Base-by-base conservation (phyloP, 148 eudicot species). In the Rheum nobile region DNA sequence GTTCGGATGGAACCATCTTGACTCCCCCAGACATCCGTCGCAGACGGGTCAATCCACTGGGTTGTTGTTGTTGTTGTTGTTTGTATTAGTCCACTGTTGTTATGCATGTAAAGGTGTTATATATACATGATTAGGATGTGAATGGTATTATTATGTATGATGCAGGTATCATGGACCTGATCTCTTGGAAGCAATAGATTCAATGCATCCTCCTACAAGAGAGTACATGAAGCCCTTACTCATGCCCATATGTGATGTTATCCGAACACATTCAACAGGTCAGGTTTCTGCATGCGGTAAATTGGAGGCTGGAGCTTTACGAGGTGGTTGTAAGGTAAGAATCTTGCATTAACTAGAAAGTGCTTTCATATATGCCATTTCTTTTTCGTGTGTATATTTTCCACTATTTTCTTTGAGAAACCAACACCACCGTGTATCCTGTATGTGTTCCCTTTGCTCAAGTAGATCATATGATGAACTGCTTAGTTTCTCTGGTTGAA, bases 201-300 rank as follows among this genome's bases (percentile, higher is more conserved):
- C 85, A 26, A 82, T 95, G 39, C 80, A 55, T 29, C 89, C 93
- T 75, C 98, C 98, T 71, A 79, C 77, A 28, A 87, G 98, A 82
- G 96, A 95, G 75, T 87, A 88, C 77, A 87, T 87, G 52, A 90
- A 91, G 81, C 98, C 97, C 59, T 75, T 90, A 65, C 41, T 87
- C 75, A 87, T 95, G 90, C 98, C 98, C 50, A 86, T 95, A 74
- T 90, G 96, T 82, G 98, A 95, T 85, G 85, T 95, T 74, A 75
- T 91, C 67, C 90, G 83, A 80, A 77, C 92, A 75, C 86, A 84
- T 38, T 70, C 98, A 22, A 93, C 86, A 76, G 96, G 89, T 28
- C 98, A 89, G 84, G 85, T 87, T 68, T 85, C 92, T 31, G 90
- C 84, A 61, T 84, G 88, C 82, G 98, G 98, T 65, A 95, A 95